Conservation (phyloP, 495 filamentous ascomycete genomes). For the Penicillium ochrochloron region DNA sequence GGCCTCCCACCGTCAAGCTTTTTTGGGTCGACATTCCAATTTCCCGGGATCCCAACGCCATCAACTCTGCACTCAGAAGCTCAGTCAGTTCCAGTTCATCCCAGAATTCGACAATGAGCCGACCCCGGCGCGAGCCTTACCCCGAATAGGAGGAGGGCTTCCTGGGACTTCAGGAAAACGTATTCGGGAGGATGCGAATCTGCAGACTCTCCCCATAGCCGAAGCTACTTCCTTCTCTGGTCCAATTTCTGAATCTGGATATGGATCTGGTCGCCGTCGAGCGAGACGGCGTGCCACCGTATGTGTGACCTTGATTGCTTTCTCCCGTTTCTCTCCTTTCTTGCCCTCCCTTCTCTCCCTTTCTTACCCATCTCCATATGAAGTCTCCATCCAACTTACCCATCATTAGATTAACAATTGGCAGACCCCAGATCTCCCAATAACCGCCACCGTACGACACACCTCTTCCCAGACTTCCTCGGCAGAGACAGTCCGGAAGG, state of each 20-base stretch:
- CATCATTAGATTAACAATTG: conserved; percentile 53
- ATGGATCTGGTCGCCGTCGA: conserved; percentile 10
- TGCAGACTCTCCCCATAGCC: conserved; percentile 42
- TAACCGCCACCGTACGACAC: conserved; percentile 40
- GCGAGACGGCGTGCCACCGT: conserved; percentile 57
- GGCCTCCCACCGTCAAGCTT: conserved; percentile 50
- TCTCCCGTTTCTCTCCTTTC: conserved; percentile 30
- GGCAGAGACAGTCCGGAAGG: conserved; percentile 32
- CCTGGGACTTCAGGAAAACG: conserved; percentile 47
- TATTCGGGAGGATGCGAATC: conserved; percentile 48
- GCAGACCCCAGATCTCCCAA: conserved; percentile 51
- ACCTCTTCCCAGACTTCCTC: conserved; percentile 42
- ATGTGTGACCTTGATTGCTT: conserved; percentile 53
- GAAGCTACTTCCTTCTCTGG: neutral
- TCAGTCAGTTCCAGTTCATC: conserved; percentile 44
- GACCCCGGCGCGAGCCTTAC: conserved; percentile 15
- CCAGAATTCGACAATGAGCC: conserved; percentile 30
- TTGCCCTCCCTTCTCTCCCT: conserved; percentile 16
- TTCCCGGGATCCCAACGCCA: conserved; percentile 49
- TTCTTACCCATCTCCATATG: conserved; percentile 21
- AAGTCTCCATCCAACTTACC: conserved; percentile 20
- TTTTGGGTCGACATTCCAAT: conserved; percentile 50
- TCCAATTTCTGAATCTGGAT: neutral
- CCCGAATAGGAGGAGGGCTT: neutral
- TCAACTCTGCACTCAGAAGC: conserved; percentile 47